phyloP scores from a whole-genome alignment of 768 basidiomycete species.

The Boletus vinaceobasis region DNA sequence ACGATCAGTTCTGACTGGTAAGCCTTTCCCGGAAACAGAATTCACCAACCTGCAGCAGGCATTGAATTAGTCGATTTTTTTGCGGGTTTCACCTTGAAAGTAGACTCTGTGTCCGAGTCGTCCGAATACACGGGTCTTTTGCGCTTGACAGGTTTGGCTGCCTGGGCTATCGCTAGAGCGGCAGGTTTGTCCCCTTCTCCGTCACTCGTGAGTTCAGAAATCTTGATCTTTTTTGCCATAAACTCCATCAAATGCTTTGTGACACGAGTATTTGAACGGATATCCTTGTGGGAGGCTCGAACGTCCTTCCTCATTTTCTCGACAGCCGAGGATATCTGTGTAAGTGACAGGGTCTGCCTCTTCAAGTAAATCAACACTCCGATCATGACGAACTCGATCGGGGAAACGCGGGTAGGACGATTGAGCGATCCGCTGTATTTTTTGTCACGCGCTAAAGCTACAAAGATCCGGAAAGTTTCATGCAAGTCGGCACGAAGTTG shows the following conservation, averaged over 20 bases:
- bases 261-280: constrained; percentile 38
- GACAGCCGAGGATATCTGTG: constrained; percentile 43
- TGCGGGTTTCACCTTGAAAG: constrained; percentile 13
- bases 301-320: constrained; percentile 38
- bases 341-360: constrained; percentile 31
- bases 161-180: constrained; percentile 8
- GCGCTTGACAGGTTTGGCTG: constrained; percentile 20
- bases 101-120: constrained; percentile 18
- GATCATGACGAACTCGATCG: constrained; percentile 46
- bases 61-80: constrained; percentile 1
- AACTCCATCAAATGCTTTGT: constrained; percentile 33
- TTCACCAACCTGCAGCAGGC: constrained; percentile 15
- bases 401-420: constrained; percentile 36
- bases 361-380: constrained; percentile 40
- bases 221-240: constrained; percentile 30
- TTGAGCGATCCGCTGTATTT: constrained; percentile 32
- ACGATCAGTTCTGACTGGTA: not conserved
- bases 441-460: constrained; percentile 32
- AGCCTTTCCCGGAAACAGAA: not conserved
- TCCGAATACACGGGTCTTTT: constrained; percentile 26
- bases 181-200: constrained; percentile 33
- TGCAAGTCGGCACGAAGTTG: constrained; percentile 27
- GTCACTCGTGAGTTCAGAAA: constrained; percentile 31
- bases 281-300: constrained; percentile 37
- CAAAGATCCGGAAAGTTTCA: constrained; percentile 35